Evolutionary conservation across 78 protist genomes (phyloP), one percentile per base, ranked within the genome.

Genomic region (Mantamonas sphyraenae): DNA sequence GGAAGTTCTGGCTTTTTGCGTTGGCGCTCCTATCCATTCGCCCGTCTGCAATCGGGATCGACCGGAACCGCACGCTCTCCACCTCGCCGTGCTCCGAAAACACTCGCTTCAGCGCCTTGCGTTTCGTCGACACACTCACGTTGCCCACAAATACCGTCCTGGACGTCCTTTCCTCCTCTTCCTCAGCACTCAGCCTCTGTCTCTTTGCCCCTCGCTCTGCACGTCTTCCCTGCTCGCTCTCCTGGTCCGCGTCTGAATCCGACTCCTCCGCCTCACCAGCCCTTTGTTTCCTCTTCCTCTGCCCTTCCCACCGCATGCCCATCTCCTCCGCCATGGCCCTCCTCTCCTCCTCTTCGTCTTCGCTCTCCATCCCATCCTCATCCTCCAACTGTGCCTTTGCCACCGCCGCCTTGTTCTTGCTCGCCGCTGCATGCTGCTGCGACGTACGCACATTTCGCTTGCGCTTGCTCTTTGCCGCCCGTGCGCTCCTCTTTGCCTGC

Each of bases 291-390:
- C 55, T 14, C 58, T 43, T 8, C 45, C 40, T 14, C 72, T 67
- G 72, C 38, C 19, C 72, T 34, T 67, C 58, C 20, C 40, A 58
- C 38, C 24, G 72, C 31, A 8, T 3, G 26, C 12, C 58, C 39
- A 16, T 28, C 60, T 67, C 72, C 34, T 35, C 2, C 72, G 72
- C 45, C 42, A 67, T 4, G 38, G 38, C 7, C 72, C 72, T 45
- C 43, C 40, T 3, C 38, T 33, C n/a, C n/a, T n/a, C n/a, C n/a
- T n/a, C n/a, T n/a, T n/a, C n/a, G n/a, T n/a, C n/a, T n/a, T n/a
- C n/a, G n/a, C n/a, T n/a, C n/a, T n/a, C n/a, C n/a, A n/a, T n/a
- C n/a, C n/a, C n/a, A n/a, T n/a, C n/a, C n/a, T n/a, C n/a, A n/a
- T n/a, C n/a, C n/a, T n/a, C n/a, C n/a, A n/a, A n/a, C n/a, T n/a